These are phyloP conservation scores for Geotrichum klebahnii DNA, from an alignment of 1,139 yeast species.

Conservation along the genomic window DNA sequence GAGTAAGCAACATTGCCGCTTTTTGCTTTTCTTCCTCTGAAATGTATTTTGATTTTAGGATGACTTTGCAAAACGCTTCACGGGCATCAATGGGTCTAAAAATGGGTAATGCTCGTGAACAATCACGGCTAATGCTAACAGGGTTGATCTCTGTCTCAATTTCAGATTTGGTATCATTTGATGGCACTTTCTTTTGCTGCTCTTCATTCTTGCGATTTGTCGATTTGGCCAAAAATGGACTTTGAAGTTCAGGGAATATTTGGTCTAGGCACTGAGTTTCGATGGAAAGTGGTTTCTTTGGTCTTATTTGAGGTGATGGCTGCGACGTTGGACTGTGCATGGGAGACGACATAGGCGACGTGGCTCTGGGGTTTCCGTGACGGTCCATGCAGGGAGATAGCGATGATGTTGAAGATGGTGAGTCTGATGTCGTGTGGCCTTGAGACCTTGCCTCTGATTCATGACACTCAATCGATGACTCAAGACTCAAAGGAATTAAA, in stretches of 20 bases:
- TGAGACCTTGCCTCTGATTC: not conserved
- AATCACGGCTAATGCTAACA: not conserved
- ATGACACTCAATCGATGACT: too few relatives aligned
- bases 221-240: not conserved
- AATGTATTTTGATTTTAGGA: too few relatives aligned
- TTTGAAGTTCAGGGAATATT: conserved; percentile 14
- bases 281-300: too few relatives aligned
- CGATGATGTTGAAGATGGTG: conserved; percentile 8
- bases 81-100: not conserved
- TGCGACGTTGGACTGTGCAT: conserved; percentile 1
- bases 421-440: not conserved
- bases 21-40: not conserved
- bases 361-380: not conserved
- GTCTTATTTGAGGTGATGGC: not conserved
- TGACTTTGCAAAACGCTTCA: conserved; percentile 9
- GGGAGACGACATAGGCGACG: conserved; percentile 8
- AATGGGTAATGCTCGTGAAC: not conserved
- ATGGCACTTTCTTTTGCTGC: too few relatives aligned
- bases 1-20: not conserved
- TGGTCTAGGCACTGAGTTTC: too few relatives aligned
- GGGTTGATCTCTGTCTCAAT: not conserved
- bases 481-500: not conserved
- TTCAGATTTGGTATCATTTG: not conserved
- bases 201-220: not conserved
- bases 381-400: conserved; percentile 6